A percentile compares a stretch with the other conserved stretches of the same genome.
phyloP scores from a whole-genome alignment of 164 flowering plant genomes.

The Vitis cinerea region DNA sequence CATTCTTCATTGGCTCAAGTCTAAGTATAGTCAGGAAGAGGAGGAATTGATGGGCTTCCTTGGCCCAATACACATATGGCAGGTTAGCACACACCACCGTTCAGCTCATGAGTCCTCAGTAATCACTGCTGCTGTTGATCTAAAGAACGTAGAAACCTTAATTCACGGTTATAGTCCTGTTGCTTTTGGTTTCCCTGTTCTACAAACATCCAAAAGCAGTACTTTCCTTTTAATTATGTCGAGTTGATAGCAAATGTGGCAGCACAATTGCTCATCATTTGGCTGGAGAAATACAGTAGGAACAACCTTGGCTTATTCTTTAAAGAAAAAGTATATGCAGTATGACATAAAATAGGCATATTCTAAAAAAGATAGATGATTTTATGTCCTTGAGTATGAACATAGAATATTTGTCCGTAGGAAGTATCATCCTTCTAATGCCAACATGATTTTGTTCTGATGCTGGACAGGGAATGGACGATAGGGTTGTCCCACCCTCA shows the following conservation, averaged over 20 bases:
- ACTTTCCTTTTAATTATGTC: background rate
- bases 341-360: background rate
- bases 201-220: background rate
- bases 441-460: background rate
- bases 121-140: too few species aligned
- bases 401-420: background rate
- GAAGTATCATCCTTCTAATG: too few species aligned
- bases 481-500: slow-evolving; percentile 40
- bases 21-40: slow-evolving; percentile 20
- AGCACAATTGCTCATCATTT: background rate
- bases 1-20: slow-evolving; percentile 29
- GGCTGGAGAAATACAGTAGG: background rate
- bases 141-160: too few species aligned
- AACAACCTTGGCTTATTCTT: background rate
- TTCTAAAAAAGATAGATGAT: background rate
- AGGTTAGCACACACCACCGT: slow-evolving; percentile 19
- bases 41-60: slow-evolving; percentile 36
- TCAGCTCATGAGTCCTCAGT: background rate
- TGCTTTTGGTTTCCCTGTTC: background rate
- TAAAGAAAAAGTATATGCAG: background rate
- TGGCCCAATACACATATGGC: slow-evolving; percentile 54
- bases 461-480: slow-evolving; percentile 44
- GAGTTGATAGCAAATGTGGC: background rate
- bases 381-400: background rate
- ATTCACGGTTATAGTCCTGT: too few species aligned